Percentiles rank a stretch among this genome's conserved stretches.
Conservation (phyloP, 495 filamentous ascomycete species). For the Aspergillus leporis region DNA sequence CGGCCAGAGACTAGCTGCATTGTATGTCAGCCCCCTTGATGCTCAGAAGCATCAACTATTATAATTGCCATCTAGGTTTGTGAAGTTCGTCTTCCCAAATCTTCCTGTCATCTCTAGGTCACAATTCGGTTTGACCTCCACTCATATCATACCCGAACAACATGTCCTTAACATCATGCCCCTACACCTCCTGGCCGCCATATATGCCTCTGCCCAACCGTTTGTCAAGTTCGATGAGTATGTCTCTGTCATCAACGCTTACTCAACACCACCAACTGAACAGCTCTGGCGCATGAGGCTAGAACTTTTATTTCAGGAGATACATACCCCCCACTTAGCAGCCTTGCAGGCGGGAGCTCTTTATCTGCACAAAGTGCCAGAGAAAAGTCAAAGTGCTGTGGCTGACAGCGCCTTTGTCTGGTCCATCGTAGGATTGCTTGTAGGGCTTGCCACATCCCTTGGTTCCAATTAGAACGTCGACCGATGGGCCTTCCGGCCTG, state of each 20-base stretch:
- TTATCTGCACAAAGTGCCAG: constrained; percentile 29
- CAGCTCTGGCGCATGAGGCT: constrained; percentile 34
- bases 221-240: constrained; percentile 33
- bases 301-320: constrained; percentile 33
- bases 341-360: constrained; percentile 35
- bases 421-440: constrained; percentile 36
- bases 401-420: constrained; percentile 35
- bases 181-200: constrained; percentile 34
- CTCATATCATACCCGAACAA: not conserved
- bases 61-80: constrained; percentile 12
- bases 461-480: constrained; percentile 85
- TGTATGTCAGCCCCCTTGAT: constrained; percentile 4
- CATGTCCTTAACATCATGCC: constrained; percentile 24
- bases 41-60: not conserved
- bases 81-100: constrained; percentile 32
- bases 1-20: constrained; percentile 27
- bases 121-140: not conserved
- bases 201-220: constrained; percentile 37
- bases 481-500: constrained; percentile 83
- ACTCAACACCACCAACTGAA: constrained; percentile 26
- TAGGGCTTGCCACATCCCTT: constrained; percentile 44
- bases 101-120: constrained; percentile 30
- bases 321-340: constrained; percentile 33
- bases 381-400: constrained; percentile 17
- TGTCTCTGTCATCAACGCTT: constrained; percentile 29